Evolutionary conservation across 495 filamentous ascomycete species (phyloP).

Genomic region (Platismatia glauca): DNA sequence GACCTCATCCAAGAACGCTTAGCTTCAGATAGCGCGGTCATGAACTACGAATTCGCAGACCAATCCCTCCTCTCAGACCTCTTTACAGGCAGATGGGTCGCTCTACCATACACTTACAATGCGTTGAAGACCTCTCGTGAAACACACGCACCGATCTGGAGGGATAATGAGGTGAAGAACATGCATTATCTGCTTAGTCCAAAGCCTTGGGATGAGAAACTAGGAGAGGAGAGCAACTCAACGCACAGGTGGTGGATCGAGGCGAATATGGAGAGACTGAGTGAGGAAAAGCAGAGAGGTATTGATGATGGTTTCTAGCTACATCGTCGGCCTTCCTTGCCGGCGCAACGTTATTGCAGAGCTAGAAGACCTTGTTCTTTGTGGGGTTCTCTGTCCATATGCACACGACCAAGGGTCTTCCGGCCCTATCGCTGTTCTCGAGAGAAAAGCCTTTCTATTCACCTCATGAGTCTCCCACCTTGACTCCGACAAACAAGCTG

Average conservation of each 20-base stretch:
- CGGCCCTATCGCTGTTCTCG: not conserved
- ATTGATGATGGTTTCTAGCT: constrained; percentile 24
- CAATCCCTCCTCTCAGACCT: constrained; percentile 61
- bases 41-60: constrained; percentile 63
- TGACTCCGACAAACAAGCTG: not conserved
- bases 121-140: constrained; percentile 69
- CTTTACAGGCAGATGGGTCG: constrained; percentile 60
- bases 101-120: constrained; percentile 73
- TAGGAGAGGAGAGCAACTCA: constrained; percentile 40
- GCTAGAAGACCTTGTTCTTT: not conserved
- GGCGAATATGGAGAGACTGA: constrained; percentile 43
- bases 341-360: not conserved
- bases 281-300: constrained; percentile 38
- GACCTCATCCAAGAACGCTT: constrained; percentile 45
- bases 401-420: not conserved
- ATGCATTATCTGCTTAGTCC: constrained; percentile 71
- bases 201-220: constrained; percentile 70
- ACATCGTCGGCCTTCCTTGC: not conserved
- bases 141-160: constrained; percentile 66
- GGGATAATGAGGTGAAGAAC: constrained; percentile 67
- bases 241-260: constrained; percentile 61
- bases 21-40: constrained; percentile 31
- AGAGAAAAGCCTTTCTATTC: not conserved
- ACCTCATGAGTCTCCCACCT: not conserved
- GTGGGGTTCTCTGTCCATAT: not conserved